Base-by-base conservation (phyloP, 106 monocot species). In the Dendrobium catenatum region DNA sequence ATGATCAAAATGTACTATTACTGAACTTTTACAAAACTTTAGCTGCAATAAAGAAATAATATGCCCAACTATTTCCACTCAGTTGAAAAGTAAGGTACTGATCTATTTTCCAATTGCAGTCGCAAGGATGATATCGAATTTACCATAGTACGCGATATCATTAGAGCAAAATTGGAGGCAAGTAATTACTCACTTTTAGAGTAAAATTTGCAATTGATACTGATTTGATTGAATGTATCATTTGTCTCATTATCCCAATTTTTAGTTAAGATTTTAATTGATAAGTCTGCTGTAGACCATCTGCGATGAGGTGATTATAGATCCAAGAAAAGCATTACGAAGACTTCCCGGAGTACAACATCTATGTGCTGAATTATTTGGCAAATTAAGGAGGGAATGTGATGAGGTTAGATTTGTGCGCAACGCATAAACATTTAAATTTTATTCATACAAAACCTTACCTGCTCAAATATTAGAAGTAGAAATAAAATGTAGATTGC, bases 331-430 rank as follows among this genome's bases (percentile, higher is more conserved):
- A 86, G 83, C 80, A 56, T 88, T 97, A 47, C 81, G 96, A 81
- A 94, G 92, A 80, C 96, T 97, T 89, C 94, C 90, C 58, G 86
- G 96, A 70, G 92, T 97, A 68, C 96, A 97, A 76, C 96, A 97
- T 84, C 84, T 97, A 18, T 92, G 77, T 78, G 86, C 96, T 11
- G 82, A 88, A 43, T 88, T 97, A 64, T 90, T 87, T 55, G 90
- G 89, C 11, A 94, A 58, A 73, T 78, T 97, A 80, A 89, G 83
- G 76, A 89, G 81, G 58, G 96, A 92, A 87, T 90, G 85, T 80
- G 88, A 92, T 78, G 96, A 97, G 92, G 96, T 94, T 90, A 72
- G 42, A 55, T 27, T 78, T 81, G 24, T 43, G 27, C 27, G 29
- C 49, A 54, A 6, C 3, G 10, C 9, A 4, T 72, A 40, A 40